Percentiles rank a stretch among this genome's conserved stretches.
phyloP scores from a whole-genome alignment of 306 rosid genomes.

The Quercus engelmannii region DNA sequence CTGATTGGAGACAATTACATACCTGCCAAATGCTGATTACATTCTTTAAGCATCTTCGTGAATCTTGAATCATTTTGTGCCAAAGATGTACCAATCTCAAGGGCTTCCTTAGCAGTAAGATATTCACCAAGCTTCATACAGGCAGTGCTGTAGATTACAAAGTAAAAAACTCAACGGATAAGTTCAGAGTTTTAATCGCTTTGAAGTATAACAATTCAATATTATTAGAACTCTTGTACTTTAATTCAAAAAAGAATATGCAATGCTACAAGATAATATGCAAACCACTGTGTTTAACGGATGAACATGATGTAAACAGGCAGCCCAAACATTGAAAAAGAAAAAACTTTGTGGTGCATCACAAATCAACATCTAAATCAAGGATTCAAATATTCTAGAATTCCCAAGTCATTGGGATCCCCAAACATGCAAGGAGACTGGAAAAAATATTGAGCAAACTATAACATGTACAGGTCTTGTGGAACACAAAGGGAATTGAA shows the following conservation, averaged over 20 bases:
- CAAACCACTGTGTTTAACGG: no score
- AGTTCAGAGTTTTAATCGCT: no score
- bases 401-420: background rate
- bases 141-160: slow-evolving; percentile 11
- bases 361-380: background rate
- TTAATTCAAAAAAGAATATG: no score
- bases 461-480: background rate
- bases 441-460: background rate
- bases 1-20: background rate
- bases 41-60: slow-evolving; percentile 10
- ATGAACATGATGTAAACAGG: no score
- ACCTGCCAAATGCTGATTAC: slow-evolving; percentile 20
- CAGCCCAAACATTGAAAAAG: background rate
- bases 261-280: no score
- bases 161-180: background rate
- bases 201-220: background rate
- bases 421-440: background rate
- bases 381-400: background rate
- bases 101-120: slow-evolving; percentile 22
- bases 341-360: background rate
- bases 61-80: slow-evolving; percentile 20
- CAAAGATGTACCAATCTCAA: slow-evolving; percentile 21
- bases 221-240: background rate
- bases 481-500: background rate
- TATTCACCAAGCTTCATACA: slow-evolving; percentile 26